phyloP scores from a whole-genome alignment of 371 early-diverging fungal genomes.

The Chytridiales sp. region DNA sequence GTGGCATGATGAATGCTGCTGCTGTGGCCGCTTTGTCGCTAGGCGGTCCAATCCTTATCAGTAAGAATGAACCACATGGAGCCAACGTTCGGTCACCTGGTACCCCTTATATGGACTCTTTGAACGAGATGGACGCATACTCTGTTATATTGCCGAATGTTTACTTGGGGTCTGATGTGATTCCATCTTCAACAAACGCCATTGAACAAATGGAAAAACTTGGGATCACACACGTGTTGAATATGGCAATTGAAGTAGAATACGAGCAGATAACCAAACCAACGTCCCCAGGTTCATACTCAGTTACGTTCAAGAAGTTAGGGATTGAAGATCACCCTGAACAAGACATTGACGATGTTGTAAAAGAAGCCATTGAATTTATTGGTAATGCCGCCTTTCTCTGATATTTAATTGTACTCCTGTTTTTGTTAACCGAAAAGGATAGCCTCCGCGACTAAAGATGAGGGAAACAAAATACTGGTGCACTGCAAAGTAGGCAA shows the following conservation, averaged over 20 bases:
- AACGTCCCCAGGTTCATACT: conserved; percentile 16
- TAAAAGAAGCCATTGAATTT: conserved; percentile 42
- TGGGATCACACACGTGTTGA: conserved; percentile 55
- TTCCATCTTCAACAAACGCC: conserved; percentile 39
- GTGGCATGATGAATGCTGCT: too few species aligned
- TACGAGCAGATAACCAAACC: conserved; percentile 15
- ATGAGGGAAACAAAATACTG: conserved; percentile 61
- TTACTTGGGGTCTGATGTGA: conserved; percentile 40
- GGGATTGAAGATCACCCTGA: conserved; percentile 40
- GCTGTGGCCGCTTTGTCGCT: conserved; percentile 8
- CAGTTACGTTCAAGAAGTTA: conserved; percentile 37
- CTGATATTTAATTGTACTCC: neutral
- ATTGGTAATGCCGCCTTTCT: conserved; percentile 30
- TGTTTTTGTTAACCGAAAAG: neutral
- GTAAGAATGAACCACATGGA: neutral
- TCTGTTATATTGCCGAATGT: conserved; percentile 34
- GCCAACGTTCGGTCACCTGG: neutral
- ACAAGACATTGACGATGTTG: conserved; percentile 38
- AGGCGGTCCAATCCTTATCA: neutral
- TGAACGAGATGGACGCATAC: conserved; percentile 34
- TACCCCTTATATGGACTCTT: conserved; percentile 2
- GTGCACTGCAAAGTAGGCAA: conserved; percentile 87
- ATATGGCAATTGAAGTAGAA: conserved; percentile 50
- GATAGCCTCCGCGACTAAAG: conserved; percentile 28
- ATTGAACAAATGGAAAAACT: conserved; percentile 27